Evolutionary conservation across 495 filamentous ascomycete species (phyloP).

Genomic region (Podospora appendiculata): DNA sequence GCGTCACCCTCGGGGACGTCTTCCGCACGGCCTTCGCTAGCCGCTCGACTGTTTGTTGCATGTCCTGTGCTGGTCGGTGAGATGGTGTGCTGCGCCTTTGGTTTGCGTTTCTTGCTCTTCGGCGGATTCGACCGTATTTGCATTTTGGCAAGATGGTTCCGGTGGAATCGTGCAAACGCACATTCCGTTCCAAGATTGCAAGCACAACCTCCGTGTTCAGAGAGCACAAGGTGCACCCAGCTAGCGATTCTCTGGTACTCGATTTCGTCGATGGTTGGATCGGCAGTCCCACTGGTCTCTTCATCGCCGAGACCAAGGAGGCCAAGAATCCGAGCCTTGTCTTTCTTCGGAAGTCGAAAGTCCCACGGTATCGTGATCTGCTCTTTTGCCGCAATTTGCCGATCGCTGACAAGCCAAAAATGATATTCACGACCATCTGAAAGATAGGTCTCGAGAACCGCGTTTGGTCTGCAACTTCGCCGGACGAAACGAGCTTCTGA

Average conservation of each 20-base stretch:
- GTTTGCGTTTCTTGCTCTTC: constrained; percentile 50
- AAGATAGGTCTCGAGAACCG: constrained; percentile 71
- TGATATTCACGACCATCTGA: constrained; percentile 68
- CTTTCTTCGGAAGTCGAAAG: constrained; percentile 40
- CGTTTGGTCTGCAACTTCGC: constrained; percentile 82
- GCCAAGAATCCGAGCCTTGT: constrained; percentile 34
- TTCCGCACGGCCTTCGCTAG: constrained; percentile 60
- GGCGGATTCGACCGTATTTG: constrained; percentile 41
- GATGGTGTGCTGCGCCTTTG: constrained; percentile 42
- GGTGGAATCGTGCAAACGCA: constrained; percentile 65
- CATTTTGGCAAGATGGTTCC: constrained; percentile 47
- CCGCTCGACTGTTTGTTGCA: constrained; percentile 68
- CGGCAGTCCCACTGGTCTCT: constrained; percentile 21
- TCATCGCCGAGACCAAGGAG: constrained; percentile 45
- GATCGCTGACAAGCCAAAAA: constrained; percentile 80
- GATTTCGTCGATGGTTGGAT: constrained; percentile 35
- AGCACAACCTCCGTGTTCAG: constrained; percentile 84
- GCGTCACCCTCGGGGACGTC: constrained; percentile 48
- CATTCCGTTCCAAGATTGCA: constrained; percentile 61
- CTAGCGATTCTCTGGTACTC: constrained; percentile 42
- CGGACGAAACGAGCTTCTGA: constrained; percentile 77
- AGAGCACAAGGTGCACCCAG: constrained; percentile 65
- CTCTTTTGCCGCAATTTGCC: constrained; percentile 52
- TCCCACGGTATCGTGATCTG: constrained; percentile 52
- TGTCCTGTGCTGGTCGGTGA: constrained; percentile 64